Base-by-base conservation (phyloP, 805 yeast genomes). In the Kluyveromyces starmeri region DNA sequence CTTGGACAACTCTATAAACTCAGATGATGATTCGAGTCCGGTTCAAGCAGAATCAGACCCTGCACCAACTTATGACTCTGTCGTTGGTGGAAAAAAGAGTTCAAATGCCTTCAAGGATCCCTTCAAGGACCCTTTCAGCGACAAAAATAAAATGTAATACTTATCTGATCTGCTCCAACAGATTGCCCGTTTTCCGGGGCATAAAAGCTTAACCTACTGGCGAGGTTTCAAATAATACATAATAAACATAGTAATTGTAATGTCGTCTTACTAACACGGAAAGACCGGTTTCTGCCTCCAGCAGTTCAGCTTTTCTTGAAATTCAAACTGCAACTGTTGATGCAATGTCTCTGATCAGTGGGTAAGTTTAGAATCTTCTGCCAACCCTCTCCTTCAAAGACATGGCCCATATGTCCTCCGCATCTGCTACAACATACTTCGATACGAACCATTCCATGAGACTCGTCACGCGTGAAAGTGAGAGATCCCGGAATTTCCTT, bases 321-420 rank as follows among this genome's bases (percentile, higher is more conserved):
- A 52, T 78, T 83, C 59, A 92, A 63, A 37, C 85, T 74, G 17
- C 83, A 66, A 32, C 95, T 81, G 58, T 92, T 92, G 16, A 88
- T 96, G 58, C 99, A 92, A 58, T 92, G 97, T 55, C 99, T 75
- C 46, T 73, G 89, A 54, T 88, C 85, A 0, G 94, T 83, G 2
- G 78, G 84, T 19, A 53, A 20, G 4, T 50, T 50, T n/a, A 56
- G 24, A 27, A 41, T 23, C 32, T 71, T 64, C 4, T 60, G 51
- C 65, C 72, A 89, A 2, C 97, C 97, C 62, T 92, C 99, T 4
- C 95, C 94, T 50, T 76, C 77, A 59, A 92, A 92, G 2, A 92
- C 80, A 60, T 92, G 99, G 2, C 99, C 99, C 46, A 92, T 60
- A 62, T 92, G 98, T 2, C 96, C 94, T 28, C 85, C 96, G 57